Evolutionary conservation across 768 basidiomycete species (phyloP).

Genomic region (Imleria badia): DNA sequence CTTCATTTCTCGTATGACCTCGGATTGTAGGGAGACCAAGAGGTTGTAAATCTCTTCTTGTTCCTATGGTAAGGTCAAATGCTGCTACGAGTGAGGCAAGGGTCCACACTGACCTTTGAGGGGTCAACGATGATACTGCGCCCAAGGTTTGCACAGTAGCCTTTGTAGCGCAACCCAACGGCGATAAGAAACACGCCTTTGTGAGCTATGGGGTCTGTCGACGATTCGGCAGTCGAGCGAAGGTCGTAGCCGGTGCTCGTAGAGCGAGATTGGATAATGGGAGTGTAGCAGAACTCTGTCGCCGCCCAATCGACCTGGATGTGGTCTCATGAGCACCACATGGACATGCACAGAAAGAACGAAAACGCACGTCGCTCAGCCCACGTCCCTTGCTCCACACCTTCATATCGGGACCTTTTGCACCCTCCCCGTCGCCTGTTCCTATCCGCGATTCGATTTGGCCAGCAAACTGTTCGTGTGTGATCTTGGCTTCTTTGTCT

Average conservation of each 20-base stretch:
- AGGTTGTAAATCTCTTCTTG: slow-evolving; percentile 89
- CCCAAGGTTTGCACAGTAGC: slow-evolving; percentile 90
- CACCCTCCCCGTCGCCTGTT: slow-evolving; percentile 58
- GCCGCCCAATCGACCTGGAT: slow-evolving; percentile 82
- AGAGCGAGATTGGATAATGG: slow-evolving; percentile 93
- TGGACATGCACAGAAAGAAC: not conserved
- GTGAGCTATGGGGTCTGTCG: slow-evolving; percentile 77
- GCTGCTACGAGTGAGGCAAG: not conserved
- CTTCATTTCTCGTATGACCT: slow-evolving; percentile 72
- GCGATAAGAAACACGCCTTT: slow-evolving; percentile 87
- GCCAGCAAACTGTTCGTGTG: slow-evolving; percentile 82
- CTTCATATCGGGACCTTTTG: slow-evolving; percentile 88
- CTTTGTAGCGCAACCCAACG: slow-evolving; percentile 89
- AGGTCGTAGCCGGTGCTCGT: slow-evolving; percentile 85
- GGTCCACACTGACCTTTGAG: slow-evolving; percentile 53
- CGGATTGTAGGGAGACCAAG: slow-evolving; percentile 73
- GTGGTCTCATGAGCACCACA: slow-evolving; percentile 5
- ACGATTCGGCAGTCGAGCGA: slow-evolving; percentile 82
- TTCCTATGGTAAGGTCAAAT: slow-evolving; percentile 48
- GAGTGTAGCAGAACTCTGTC: slow-evolving; percentile 92
- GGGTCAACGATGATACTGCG: slow-evolving; percentile 96
- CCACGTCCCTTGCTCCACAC: slow-evolving; percentile 84
- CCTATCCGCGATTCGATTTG: slow-evolving; percentile 89
- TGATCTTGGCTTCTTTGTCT: slow-evolving; percentile 87
- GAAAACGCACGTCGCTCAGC: slow-evolving; percentile 63